These are phyloP conservation scores for Miamiensis avidus DNA, from an alignment of 169 alveolate species.

Conservation along the genomic window DNA sequence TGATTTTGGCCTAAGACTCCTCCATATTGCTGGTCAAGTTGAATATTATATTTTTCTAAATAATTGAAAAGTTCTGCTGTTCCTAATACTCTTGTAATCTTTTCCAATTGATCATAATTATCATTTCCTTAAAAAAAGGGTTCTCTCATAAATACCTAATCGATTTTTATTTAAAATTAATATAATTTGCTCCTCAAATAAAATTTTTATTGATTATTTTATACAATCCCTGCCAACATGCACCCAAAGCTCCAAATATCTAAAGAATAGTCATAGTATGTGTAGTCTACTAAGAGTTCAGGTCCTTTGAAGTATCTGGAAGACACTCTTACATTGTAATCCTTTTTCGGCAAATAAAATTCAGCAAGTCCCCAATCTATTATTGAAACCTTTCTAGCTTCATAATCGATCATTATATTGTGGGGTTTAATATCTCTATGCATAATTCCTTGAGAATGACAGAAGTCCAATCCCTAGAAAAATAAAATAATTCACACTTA, in stretches of 20 bases:
- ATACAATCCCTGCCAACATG: constrained; percentile 68
- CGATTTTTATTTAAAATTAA: constrained; percentile 63
- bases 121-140: constrained; percentile 73
- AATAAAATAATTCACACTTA: constrained; percentile 25
- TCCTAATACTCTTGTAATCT: constrained; percentile 69
- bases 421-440: constrained; percentile 76
- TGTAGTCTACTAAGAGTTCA: constrained; percentile 60
- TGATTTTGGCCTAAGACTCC: constrained; percentile 33
- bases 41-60: constrained; percentile 53
- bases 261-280: constrained; percentile 58
- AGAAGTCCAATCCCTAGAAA: constrained; percentile 52
- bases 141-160: constrained; percentile 46
- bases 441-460: constrained; percentile 66
- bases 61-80: constrained; percentile 67
- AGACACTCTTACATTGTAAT: constrained; percentile 68
- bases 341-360: constrained; percentile 57
- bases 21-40: constrained; percentile 35
- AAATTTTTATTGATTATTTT: not conserved
- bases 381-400: constrained; percentile 45
- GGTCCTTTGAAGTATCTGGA: constrained; percentile 74
- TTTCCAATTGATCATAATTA: constrained; percentile 65
- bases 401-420: constrained; percentile 58
- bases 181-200: constrained; percentile 35
- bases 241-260: constrained; percentile 76
- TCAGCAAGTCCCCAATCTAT: constrained; percentile 83